phyloP scores from a whole-genome alignment of 2,329 filamentous ascomycete genomes.

The Huntiella bhutanensis region DNA sequence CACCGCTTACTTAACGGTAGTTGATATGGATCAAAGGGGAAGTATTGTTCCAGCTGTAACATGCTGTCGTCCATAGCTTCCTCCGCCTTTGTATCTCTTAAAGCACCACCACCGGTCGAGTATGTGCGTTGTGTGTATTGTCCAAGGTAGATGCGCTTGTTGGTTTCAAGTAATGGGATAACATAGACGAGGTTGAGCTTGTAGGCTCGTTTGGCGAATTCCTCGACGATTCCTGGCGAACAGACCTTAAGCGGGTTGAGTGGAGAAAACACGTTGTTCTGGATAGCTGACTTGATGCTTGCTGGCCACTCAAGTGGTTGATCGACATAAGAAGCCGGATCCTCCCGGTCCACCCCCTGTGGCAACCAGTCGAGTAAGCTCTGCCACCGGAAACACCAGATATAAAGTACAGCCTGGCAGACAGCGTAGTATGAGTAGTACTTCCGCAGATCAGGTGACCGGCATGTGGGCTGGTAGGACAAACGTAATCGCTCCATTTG shows the following conservation, averaged over 20 bases:
- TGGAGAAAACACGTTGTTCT: constrained; percentile 62
- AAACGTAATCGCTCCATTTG: constrained; percentile 60
- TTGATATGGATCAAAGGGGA: constrained; percentile 93
- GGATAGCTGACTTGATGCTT: constrained; percentile 53
- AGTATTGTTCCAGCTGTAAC: constrained; percentile 81
- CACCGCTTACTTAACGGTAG: constrained; percentile 72
- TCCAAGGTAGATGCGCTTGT: constrained; percentile 72
- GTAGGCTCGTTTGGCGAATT: constrained; percentile 76
- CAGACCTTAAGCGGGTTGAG: constrained; percentile 94
- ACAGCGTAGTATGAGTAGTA: constrained; percentile 76
- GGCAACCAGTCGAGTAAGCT: constrained; percentile 54
- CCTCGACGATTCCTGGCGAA: constrained; percentile 71
- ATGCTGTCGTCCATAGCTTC: constrained; percentile 43
- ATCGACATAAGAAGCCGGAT: constrained; percentile 39
- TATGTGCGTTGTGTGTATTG: constrained; percentile 43
- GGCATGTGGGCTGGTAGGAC: constrained; percentile 53
- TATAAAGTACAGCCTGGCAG: constrained; percentile 78
- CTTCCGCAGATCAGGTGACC: constrained; percentile 66
- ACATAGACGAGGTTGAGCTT: constrained; percentile 81
- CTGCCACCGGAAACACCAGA: constrained; percentile 95
- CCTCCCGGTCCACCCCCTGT: constrained; percentile 42
- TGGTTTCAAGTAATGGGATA: constrained; percentile 70
- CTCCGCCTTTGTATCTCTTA: constrained; percentile 10
- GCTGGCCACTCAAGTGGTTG: constrained; percentile 64
- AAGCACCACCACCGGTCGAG: constrained; percentile 26